Base-by-base conservation (phyloP, 2,329 filamentous ascomycete species). In the Pseudopithomyces maydicus region DNA sequence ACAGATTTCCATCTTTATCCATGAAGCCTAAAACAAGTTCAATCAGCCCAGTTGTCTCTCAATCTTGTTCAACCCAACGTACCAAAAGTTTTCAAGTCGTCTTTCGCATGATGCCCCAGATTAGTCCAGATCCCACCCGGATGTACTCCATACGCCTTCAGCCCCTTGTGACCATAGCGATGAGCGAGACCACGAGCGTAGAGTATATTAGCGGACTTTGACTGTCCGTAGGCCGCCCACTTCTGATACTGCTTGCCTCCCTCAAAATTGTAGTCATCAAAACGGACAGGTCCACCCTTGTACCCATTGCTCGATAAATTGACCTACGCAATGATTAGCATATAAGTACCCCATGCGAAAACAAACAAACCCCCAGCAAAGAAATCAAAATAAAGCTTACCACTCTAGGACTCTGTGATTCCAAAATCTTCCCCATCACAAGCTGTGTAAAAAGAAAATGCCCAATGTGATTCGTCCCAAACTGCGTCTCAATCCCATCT, bases 381-480 rank as follows among this genome's bases (percentile, higher is more conserved):
- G n/a, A n/a, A n/a, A n/a, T n/a, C n/a, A n/a, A n/a, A n/a, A n/a
- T n/a, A n/a, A n/a, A 8, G 26, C 26, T 29, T 1, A 68, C 52
- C 0, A 57, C 33, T 19, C 38, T 41, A 22, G 17, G 73, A 71
- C 3, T 78, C 78, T 11, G 68, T 55, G 19, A 72, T 59, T 44
- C 56, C n/a, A 72, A 61, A 44, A 81, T 64, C 1, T 66, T 69
- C 3, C 70, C 72, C 6, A 79, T 65, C 1, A 82, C 61, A 0
- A 78, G 65, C 22, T 74, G 75, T 8, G 73, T 78, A 22, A 81
- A 64, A 0, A 80, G 54, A 1, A 75, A 77, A 48, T 78, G 78
- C 4, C 76, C 80, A 43, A 81, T 29, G 36, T 81, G 75, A 55
- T 81, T 81, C 2, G 73, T 77, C 15, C 74, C 79, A 53, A 81